Base-by-base conservation (phyloP, 106 monocot species). In the Apostasia ramifera region DNA sequence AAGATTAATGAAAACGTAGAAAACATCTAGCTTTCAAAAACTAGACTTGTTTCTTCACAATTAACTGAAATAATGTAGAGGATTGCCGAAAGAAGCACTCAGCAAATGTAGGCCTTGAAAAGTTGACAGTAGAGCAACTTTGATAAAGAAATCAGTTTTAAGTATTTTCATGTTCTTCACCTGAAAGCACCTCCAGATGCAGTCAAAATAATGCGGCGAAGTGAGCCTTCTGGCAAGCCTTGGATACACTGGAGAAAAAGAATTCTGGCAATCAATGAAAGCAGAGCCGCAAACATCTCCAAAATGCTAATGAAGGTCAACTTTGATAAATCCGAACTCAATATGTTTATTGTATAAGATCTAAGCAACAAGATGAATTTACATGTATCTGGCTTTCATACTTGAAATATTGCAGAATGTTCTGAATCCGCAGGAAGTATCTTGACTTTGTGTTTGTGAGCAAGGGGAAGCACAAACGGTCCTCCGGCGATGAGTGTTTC, bases 391-490 rank as follows among this genome's bases (percentile, higher is more conserved):
- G n/a, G 37, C 49, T 6, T 73, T 6, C 43, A 52, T 81, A 91
- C 95, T 91, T 95, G 95, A 68, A 95, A 95, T 77, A 95, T 91
- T 40, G 95, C 95, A 78, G 91, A 91, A 79, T 95, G 95, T 70
- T 95, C 95, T 47, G 95, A 95, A 80, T 95, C 95, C 8, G 95
- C 95, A 51, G 95, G 95, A 74, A 95, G 88, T 71, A 95, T 91
- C 75, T 95, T 95, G 51, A 95, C 88, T 39, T 91, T 88, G 69
- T 95, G 84, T 76, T 91, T 91, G 40, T 88, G 95, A 46, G 95
- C 95, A 80, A 95, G 95, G n/a, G 95, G 95, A 60, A 95, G 88
- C 58, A 95, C 88, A 70, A 95, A 91, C 15, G 95, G 91, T 51
- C 95, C 95, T 80, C 95, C 95, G 54, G 95, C 95, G 41, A 95